Evolutionary conservation across 73 alveolate genomes (phyloP).

Genomic region (Paramecium sexaurelia): DNA sequence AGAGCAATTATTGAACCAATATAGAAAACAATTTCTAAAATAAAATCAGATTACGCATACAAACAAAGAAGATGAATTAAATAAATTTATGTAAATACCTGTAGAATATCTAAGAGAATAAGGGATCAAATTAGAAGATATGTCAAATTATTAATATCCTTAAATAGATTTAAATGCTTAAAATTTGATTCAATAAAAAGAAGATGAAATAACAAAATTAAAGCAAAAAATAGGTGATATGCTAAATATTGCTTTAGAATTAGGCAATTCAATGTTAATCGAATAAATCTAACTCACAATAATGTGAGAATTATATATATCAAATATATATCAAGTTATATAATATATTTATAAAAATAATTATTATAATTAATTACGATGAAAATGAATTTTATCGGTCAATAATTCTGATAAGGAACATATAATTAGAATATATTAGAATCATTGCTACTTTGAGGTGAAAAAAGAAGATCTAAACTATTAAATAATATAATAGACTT

Average conservation of each 20-base stretch:
- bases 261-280: not conserved
- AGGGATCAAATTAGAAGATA: not conserved
- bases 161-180: not conserved
- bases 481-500: too few species aligned
- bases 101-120: not conserved
- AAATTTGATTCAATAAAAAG: not conserved
- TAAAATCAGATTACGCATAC: not conserved
- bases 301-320: not conserved
- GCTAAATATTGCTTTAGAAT: not conserved
- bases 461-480: too few species aligned
- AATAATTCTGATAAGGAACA: too few species aligned
- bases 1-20: not conserved
- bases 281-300: not conserved
- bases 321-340: too few species aligned
- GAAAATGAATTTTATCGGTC: too few species aligned
- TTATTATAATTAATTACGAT: too few species aligned
- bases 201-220: not conserved
- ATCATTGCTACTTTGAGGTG: too few species aligned
- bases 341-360: too few species aligned
- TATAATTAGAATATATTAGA: too few species aligned
- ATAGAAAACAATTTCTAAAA: not conserved
- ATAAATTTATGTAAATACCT: not conserved
- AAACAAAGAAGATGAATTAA: not conserved
- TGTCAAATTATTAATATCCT: not conserved
- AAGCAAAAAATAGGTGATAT: not conserved